These are phyloP conservation scores for Zalerion maritima DNA, from an alignment of 495 filamentous ascomycete species.

Conservation along the genomic window DNA sequence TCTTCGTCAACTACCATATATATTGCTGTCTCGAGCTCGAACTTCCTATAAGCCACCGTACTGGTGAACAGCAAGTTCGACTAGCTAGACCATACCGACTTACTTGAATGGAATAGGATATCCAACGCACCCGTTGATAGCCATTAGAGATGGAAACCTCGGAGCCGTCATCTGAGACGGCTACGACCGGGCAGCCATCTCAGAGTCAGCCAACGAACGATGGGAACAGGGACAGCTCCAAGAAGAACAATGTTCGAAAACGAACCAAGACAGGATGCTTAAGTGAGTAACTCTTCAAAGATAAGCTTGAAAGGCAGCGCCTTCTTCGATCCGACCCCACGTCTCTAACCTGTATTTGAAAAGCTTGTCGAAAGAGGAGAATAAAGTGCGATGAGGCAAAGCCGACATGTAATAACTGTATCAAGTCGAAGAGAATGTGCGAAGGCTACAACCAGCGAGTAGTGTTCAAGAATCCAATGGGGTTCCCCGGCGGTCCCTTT, in stretches of 20 bases:
- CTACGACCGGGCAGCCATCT: constrained; percentile 10
- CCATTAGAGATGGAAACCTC: constrained; percentile 7
- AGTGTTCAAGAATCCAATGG: constrained; percentile 79
- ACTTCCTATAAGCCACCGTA: no score
- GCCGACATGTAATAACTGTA: constrained; percentile 81
- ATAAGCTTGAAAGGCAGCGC: no score
- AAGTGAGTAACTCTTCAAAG: constrained; percentile 58
- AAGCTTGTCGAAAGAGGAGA: constrained; percentile 83
- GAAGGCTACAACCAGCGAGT: constrained; percentile 91
- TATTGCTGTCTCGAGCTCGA: no score
- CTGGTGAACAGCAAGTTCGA: no score
- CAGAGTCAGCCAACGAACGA: constrained; percentile 11
- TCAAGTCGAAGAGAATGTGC: constrained; percentile 86
- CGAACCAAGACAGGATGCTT: constrained; percentile 94
- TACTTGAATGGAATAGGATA: no score
- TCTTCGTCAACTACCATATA: no score
- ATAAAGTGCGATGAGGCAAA: constrained; percentile 97
- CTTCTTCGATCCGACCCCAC: no score
- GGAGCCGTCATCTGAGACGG: constrained; percentile 9
- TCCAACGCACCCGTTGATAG: no score
- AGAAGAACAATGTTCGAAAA: constrained; percentile 39
- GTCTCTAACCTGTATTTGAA: constrained; percentile 4
- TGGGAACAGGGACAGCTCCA: constrained; percentile 16
- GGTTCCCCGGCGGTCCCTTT: constrained; percentile 30
- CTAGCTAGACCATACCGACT: no score